Conservation (phyloP, 192 early-diverging fungal genomes). For the Allomyces macrogynus region DNA sequence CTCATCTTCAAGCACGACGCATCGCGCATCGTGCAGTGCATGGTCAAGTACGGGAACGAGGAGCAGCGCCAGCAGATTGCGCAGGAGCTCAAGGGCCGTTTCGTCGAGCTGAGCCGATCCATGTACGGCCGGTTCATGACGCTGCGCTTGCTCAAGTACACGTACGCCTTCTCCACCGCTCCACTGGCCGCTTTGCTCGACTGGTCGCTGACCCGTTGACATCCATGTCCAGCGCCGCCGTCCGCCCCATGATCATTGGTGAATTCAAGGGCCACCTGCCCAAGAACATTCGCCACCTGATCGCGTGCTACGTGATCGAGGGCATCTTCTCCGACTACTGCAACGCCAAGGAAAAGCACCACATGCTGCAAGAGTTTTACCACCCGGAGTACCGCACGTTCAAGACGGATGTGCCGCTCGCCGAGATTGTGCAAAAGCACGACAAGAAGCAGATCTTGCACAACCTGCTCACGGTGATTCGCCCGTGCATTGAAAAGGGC, state of each 20-base stretch:
- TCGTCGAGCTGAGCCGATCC: slow-evolving; percentile 46
- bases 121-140: slow-evolving; percentile 82
- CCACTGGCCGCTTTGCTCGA: no score
- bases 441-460: slow-evolving; percentile 48
- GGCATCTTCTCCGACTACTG: slow-evolving; percentile 63
- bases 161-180: slow-evolving; percentile 14
- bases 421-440: background rate
- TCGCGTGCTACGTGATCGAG: slow-evolving; percentile 69
- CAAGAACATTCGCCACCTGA: slow-evolving; percentile 72
- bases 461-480: slow-evolving; percentile 44
- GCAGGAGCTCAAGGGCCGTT: slow-evolving; percentile 55
- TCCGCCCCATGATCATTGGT: slow-evolving; percentile 42
- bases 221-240: background rate
- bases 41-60: slow-evolving; percentile 67
- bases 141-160: slow-evolving; percentile 64
- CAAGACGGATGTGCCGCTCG: slow-evolving; percentile 20
- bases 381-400: slow-evolving; percentile 79
- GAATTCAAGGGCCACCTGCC: slow-evolving; percentile 63
- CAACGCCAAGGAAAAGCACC: slow-evolving; percentile 46
- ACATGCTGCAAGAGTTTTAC: slow-evolving; percentile 78
- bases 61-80: slow-evolving; percentile 61
- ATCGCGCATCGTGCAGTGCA: slow-evolving; percentile 74
- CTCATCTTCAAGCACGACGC: slow-evolving; percentile 90
- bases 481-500: slow-evolving; percentile 61
- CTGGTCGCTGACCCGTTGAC: no score